phyloP scores from a whole-genome alignment of 345 rosid species.

The Hypericum perforatum region DNA sequence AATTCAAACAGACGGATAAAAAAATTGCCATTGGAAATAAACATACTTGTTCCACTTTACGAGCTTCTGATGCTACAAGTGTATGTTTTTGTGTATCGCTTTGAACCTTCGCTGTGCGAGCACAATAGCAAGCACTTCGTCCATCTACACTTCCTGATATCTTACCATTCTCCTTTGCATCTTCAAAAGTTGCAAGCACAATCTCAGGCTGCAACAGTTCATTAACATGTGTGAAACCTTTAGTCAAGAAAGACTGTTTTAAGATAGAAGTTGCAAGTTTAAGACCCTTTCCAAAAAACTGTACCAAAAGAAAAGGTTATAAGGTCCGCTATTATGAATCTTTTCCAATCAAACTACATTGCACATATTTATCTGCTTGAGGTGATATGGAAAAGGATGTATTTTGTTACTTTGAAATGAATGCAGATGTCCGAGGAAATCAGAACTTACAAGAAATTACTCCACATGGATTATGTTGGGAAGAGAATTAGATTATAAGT shows the following conservation, averaged over 20 bases:
- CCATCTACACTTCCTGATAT: conserved; percentile 40
- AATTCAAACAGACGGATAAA: conserved; percentile 8
- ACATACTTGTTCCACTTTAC: conserved; percentile 58
- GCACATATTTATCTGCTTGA: too few species aligned
- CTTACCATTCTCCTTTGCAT: conserved; percentile 63
- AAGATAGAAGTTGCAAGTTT: background rate
- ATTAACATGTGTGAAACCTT: conserved; percentile 4
- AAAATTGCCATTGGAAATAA: conserved; percentile 10
- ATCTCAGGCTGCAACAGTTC: conserved; percentile 66
- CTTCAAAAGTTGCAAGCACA: conserved; percentile 57
- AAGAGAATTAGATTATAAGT: too few species aligned
- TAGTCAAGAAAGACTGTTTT: conserved; percentile 11
- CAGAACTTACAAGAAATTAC: too few species aligned
- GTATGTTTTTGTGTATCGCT: conserved; percentile 50
- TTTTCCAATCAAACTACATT: too few species aligned
- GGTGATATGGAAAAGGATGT: too few species aligned
- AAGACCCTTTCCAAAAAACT: too few species aligned
- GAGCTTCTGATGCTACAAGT: conserved; percentile 60
- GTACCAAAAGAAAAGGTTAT: background rate
- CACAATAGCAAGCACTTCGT: too few species aligned
- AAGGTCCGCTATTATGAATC: background rate
- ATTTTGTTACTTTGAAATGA: too few species aligned
- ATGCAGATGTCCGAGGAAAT: too few species aligned
- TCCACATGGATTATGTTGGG: too few species aligned
- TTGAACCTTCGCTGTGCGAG: conserved; percentile 32